These are phyloP conservation scores for Penicillium manginii DNA, from an alignment of 495 filamentous ascomycete species.

Conservation along the genomic window DNA sequence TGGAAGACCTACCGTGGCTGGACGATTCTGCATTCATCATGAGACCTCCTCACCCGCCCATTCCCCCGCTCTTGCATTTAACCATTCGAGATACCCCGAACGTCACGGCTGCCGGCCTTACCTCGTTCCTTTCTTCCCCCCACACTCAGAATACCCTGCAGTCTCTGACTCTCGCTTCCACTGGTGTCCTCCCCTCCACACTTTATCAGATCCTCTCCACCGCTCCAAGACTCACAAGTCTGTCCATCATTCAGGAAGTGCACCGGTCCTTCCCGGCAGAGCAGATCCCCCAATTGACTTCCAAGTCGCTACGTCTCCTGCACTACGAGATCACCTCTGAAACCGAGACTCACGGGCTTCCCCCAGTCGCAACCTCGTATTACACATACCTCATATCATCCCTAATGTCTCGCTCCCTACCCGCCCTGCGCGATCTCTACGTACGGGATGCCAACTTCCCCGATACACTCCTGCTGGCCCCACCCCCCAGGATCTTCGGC, in stretches of 20 bases:
- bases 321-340: conserved; percentile 80
- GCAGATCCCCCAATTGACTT: conserved; percentile 65
- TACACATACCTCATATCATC: conserved; percentile 86
- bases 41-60: conserved; percentile 61
- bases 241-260: conserved; percentile 70
- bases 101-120: conserved; percentile 71
- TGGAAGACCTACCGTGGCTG: conserved; percentile 68
- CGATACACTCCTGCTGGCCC: conserved; percentile 70
- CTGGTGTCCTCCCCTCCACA: conserved; percentile 64
- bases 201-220: conserved; percentile 66
- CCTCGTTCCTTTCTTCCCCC: conserved; percentile 59
- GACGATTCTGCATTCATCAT: conserved; percentile 73
- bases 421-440: conserved; percentile 74
- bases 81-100: conserved; percentile 67
- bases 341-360: conserved; percentile 54
- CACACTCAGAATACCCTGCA: conserved; percentile 54
- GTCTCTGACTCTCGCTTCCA: conserved; percentile 65
- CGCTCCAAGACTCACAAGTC: conserved; percentile 62
- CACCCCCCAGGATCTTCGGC: conserved; percentile 51
- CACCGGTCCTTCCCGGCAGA: conserved; percentile 64
- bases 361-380: conserved; percentile 68
- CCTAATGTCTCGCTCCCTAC: conserved; percentile 73
- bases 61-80: conserved; percentile 72
- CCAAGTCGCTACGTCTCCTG: conserved; percentile 66
- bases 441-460: conserved; percentile 83